A percentile compares a stretch with the other conserved stretches of the same genome.
Conservation (phyloP, 148 eudicot genomes). For the Rhododendron ovatum region DNA sequence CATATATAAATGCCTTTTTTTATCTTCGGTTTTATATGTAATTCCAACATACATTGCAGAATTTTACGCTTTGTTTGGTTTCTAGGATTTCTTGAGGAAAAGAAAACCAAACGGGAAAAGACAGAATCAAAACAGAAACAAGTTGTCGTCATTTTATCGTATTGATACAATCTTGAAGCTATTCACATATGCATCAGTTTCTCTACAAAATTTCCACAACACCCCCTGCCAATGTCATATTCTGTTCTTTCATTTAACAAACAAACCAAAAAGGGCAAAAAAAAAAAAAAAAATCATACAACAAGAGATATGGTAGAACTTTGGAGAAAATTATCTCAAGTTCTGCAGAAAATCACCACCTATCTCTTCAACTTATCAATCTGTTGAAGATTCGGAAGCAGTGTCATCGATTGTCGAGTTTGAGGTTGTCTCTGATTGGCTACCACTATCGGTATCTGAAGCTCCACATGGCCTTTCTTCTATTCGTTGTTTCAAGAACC, state of each 20-base stretch:
- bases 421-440: conserved; percentile 69
- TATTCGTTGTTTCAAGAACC: conserved; percentile 77
- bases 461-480: conserved; percentile 69
- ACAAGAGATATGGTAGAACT: background rate
- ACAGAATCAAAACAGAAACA: background rate
- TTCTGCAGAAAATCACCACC: background rate
- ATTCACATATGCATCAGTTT: conserved; percentile 15
- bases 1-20: background rate
- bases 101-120: background rate
- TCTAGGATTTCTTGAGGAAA: background rate
- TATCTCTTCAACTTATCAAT: conserved; percentile 28
- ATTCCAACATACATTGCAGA: background rate
- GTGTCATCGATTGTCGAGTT: conserved; percentile 81
- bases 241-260: background rate
- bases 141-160: conserved; percentile 5
- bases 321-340: background rate
- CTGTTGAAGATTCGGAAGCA: conserved; percentile 77
- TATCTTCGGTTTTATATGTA: background rate
- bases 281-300: background rate
- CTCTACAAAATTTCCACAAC: conserved; percentile 8
- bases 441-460: conserved; percentile 86
- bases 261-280: background rate
- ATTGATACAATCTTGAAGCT: conserved; percentile 7
- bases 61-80: background rate
- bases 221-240: background rate